A percentile compares a stretch with the other conserved stretches of the same genome.
Conservation (phyloP, 2,329 filamentous ascomycete genomes). For the Drechmeria coniospora region DNA sequence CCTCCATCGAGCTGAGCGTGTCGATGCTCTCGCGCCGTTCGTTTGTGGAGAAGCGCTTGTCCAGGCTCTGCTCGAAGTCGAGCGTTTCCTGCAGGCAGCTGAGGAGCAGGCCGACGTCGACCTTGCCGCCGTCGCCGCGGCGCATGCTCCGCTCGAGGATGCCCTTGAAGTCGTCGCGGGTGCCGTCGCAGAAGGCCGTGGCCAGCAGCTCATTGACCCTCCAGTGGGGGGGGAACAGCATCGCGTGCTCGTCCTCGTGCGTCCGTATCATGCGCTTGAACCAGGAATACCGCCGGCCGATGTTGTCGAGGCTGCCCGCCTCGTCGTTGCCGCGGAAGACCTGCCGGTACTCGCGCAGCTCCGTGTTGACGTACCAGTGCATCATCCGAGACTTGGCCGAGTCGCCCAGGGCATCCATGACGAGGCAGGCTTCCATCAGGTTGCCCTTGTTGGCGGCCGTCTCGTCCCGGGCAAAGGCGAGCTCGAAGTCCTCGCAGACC, state of each 20-base stretch:
- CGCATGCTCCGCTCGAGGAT: conserved; percentile 83
- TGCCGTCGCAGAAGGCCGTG: conserved; percentile 88
- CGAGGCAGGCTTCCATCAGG: conserved; percentile 74
- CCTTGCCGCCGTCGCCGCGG: conserved; percentile 55
- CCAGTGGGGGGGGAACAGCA: conserved; percentile 79
- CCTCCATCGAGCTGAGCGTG: conserved; percentile 67
- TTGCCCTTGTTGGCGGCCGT: conserved; percentile 52
- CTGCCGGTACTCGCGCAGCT: conserved; percentile 86
- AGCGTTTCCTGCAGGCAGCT: conserved; percentile 89
- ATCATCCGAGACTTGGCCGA: conserved; percentile 67
- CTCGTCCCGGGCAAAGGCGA: conserved; percentile 82
- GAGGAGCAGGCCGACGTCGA: conserved; percentile 80
- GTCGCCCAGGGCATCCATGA: conserved; percentile 90
- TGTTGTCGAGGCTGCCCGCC: conserved; percentile 91
- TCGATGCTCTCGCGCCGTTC: conserved; percentile 71
- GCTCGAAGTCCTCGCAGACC: conserved; percentile 97
- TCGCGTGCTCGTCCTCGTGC: conserved; percentile 83
- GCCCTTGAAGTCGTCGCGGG: conserved; percentile 84
- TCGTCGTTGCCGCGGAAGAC: conserved; percentile 95
- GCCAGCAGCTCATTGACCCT: conserved; percentile 79
- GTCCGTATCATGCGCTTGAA: conserved; percentile 91
- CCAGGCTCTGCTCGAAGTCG: conserved; percentile 87
- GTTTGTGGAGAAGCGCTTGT: conserved; percentile 65
- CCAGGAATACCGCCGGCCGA: conserved; percentile 88
- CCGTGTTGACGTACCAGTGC: conserved; percentile 97